Evolutionary conservation across 352 stramenopile species (phyloP).

Genomic region (Pythium plurisporium): DNA sequence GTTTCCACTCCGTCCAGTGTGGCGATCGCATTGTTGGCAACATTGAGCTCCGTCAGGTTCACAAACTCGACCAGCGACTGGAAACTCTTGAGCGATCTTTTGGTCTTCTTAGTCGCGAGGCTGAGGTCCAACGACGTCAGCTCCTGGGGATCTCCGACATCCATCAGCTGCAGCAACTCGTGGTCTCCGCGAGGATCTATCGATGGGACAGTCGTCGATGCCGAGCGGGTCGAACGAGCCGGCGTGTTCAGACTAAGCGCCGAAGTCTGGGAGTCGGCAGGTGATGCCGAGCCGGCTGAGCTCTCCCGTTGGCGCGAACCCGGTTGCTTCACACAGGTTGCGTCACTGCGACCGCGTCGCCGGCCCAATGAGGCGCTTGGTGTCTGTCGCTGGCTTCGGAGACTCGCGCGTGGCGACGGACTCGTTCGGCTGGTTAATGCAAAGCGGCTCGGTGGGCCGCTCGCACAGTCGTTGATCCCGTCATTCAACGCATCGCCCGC

Average conservation of each 20-base stretch:
- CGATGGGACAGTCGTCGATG: slow-evolving; percentile 2
- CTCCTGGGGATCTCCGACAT: slow-evolving; percentile 8
- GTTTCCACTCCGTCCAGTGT: slow-evolving; percentile 53
- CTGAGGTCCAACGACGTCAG: slow-evolving; percentile 44
- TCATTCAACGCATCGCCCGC: slow-evolving; percentile 17
- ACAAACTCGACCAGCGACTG: slow-evolving; percentile 40
- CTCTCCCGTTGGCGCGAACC: background rate
- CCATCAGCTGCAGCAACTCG: slow-evolving; percentile 30
- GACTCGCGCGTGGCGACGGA: slow-evolving; percentile 14
- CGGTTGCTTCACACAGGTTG: background rate
- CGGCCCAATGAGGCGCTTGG: background rate
- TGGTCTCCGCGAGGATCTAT: slow-evolving; percentile 20
- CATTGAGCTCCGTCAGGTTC: slow-evolving; percentile 44
- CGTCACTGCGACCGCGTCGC: slow-evolving; percentile 15
- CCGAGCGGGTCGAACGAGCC: slow-evolving; percentile 6
- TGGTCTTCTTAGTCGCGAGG: slow-evolving; percentile 36
- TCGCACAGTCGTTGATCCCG: background rate
- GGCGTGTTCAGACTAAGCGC: slow-evolving; percentile 8
- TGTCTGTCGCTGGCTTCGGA: background rate
- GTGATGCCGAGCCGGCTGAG: slow-evolving; percentile 9
- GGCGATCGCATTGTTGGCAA: slow-evolving; percentile 59
- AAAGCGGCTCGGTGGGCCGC: slow-evolving; percentile 2
- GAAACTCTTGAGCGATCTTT: slow-evolving; percentile 56
- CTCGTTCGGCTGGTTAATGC: slow-evolving; percentile 8
- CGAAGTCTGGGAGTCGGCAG: background rate